Evolutionary conservation across 768 basidiomycete species (phyloP).

Genomic region (Leccinum boreale): DNA sequence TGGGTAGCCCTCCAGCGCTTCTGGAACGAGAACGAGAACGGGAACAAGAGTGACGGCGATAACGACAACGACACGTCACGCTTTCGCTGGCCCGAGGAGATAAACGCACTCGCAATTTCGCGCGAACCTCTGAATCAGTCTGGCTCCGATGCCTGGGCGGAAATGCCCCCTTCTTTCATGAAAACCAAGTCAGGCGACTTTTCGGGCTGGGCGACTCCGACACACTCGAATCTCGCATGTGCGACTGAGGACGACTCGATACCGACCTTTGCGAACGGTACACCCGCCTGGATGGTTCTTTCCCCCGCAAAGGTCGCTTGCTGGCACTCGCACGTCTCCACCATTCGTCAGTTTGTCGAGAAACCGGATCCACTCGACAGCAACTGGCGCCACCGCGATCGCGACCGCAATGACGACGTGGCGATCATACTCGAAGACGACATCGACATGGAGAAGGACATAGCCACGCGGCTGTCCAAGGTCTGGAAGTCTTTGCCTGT

Average conservation of each 20-base stretch:
- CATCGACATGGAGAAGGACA: conserved; percentile 70
- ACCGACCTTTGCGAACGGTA: conserved; percentile 30
- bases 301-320: conserved; percentile 62
- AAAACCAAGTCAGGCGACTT: not conserved
- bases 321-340: conserved; percentile 64
- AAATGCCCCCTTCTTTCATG: not conserved
- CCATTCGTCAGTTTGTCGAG: conserved; percentile 43
- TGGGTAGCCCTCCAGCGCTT: conserved; percentile 33
- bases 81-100: conserved; percentile 41
- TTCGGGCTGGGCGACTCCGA: not conserved
- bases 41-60: not conserved
- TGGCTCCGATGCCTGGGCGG: conserved; percentile 25
- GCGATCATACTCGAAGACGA: conserved; percentile 74
- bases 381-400: not conserved
- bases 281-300: conserved; percentile 50
- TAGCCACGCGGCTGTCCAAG: conserved; percentile 37
- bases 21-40: not conserved
- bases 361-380: conserved; percentile 19
- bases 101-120: conserved; percentile 26
- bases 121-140: conserved; percentile 3
- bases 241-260: conserved; percentile 41
- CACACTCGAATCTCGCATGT: conserved; percentile 36
- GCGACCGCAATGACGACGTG: conserved; percentile 29
- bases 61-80: not conserved
- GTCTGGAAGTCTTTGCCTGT: conserved; percentile 54